Conservation (phyloP, 768 basidiomycete genomes). For the Rhodotorula toruloides region DNA sequence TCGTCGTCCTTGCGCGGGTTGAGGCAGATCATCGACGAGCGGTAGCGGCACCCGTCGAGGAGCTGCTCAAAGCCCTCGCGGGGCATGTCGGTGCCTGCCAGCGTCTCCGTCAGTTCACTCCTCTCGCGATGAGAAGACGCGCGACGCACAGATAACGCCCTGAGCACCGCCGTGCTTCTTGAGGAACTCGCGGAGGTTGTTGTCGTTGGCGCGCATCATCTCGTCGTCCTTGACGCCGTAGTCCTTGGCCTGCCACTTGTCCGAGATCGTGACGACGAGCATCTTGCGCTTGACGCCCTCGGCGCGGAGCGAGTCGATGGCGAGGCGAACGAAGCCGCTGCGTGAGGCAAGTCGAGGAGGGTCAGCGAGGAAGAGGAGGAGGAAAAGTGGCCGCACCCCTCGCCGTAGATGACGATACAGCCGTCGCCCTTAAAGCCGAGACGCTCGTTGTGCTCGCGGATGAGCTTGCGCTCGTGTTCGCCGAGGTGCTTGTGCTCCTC, state of each 20-base stretch:
- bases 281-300: not conserved
- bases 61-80: slow-evolving; percentile 4
- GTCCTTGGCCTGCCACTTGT: slow-evolving; percentile 7
- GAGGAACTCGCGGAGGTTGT: slow-evolving; percentile 1
- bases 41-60: slow-evolving; percentile 19
- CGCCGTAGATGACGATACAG: slow-evolving; percentile 11
- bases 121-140: not conserved
- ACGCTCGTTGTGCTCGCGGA: slow-evolving; percentile 11
- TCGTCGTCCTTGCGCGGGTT: slow-evolving; percentile 5
- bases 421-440: slow-evolving; percentile 22
- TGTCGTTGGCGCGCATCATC: not conserved
- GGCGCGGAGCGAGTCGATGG: slow-evolving; percentile 10
- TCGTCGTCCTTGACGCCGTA: slow-evolving; percentile 10
- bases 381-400: slow-evolving; percentile 19
- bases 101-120: not conserved
- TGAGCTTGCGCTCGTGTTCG: slow-evolving; percentile 1
- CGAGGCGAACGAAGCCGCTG: slow-evolving; percentile 16
- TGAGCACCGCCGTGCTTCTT: slow-evolving; percentile 14
- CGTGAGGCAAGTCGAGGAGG: not conserved
- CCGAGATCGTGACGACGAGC: slow-evolving; percentile 18
- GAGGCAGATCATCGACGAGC: slow-evolving; percentile 6
- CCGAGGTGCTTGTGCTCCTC: not conserved
- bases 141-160: slow-evolving; percentile 16
- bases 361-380: not conserved
- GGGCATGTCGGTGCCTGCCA: slow-evolving; percentile 24